Percentiles rank a stretch among this genome's conserved stretches.
phyloP scores from a whole-genome alignment of 371 early-diverging fungal species.

The Coemansia sp. region DNA sequence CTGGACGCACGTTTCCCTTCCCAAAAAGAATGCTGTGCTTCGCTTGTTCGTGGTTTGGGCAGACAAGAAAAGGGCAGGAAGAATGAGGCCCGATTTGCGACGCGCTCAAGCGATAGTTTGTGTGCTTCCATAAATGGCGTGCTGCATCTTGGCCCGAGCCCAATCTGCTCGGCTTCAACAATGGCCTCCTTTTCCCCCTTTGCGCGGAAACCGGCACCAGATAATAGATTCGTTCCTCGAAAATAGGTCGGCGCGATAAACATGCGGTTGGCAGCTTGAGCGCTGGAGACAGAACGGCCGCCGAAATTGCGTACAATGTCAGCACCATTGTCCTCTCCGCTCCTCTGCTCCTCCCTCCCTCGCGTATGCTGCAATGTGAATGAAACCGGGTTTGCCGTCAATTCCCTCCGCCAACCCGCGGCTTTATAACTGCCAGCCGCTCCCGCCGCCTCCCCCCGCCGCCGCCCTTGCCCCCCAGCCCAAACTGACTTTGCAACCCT shows the following conservation, averaged over 20 bases:
- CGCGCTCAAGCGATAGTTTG: not conserved
- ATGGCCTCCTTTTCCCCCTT: not conserved
- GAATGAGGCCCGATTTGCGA: conserved; percentile 2
- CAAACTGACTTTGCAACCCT: not conserved
- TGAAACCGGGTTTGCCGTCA: not conserved
- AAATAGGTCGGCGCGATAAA: not conserved
- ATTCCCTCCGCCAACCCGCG: not conserved
- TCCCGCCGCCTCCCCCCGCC: not conserved
- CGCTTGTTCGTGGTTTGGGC: not conserved
- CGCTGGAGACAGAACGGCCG: conserved; percentile 1
- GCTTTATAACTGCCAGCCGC: conserved; percentile 7
- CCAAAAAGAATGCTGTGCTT: not conserved
- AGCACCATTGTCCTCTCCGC: conserved; percentile 24
- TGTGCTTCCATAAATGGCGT: conserved; percentile 1
- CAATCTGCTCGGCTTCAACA: not conserved
- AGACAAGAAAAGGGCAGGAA: not conserved
- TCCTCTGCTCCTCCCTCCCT: conserved; percentile 9
- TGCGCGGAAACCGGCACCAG: not conserved
- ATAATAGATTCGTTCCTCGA: not conserved
- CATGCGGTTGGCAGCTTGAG: not conserved
- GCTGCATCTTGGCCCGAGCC: not conserved
- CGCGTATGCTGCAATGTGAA: conserved; percentile 3
- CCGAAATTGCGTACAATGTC: not conserved
- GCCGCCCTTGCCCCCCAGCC: not conserved
- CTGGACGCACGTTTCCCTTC: not conserved